A percentile compares a stretch with the other conserved stretches of the same genome.
These are phyloP conservation scores for Rheum nobile DNA, from an alignment of 148 eudicot genomes.

Conservation along the genomic window DNA sequence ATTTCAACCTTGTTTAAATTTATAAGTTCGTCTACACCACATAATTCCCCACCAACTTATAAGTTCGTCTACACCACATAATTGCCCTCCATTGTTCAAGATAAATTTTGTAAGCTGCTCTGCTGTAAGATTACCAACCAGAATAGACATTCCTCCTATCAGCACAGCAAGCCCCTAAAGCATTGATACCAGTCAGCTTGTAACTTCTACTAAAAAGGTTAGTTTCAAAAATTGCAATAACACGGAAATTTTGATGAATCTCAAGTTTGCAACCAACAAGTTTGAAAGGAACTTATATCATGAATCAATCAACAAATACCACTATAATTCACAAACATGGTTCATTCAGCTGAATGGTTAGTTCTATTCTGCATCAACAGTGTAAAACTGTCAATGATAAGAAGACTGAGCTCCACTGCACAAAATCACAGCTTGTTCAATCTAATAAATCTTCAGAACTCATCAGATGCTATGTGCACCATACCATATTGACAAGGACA, in stretches of 20 bases:
- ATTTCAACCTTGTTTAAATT: no score
- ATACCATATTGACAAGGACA: neutral
- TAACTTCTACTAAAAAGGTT: neutral
- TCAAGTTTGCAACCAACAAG: neutral
- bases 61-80: no score
- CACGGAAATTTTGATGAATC: neutral
- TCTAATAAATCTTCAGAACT: neutral
- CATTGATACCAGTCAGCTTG: conserved; percentile 6
- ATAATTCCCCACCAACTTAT: no score
- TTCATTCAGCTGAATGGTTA: neutral
- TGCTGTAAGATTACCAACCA: conserved; percentile 79
- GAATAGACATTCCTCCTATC: conserved; percentile 88
- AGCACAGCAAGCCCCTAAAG: conserved; percentile 88
- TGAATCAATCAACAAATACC: neutral
- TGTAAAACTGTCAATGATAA: neutral
- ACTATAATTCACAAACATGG: neutral
- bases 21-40: no score
- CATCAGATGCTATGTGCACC: neutral
- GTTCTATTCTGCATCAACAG: neutral
- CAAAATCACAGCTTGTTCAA: neutral
- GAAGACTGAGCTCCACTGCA: neutral
- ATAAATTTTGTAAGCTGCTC: conserved; percentile 95
- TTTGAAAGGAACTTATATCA: neutral
- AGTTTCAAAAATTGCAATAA: neutral
- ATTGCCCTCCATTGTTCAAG: conserved; percentile 95